These are phyloP conservation scores for Globomyces pollinis-pini DNA, from an alignment of 192 early-diverging fungal genomes.

Conservation along the genomic window DNA sequence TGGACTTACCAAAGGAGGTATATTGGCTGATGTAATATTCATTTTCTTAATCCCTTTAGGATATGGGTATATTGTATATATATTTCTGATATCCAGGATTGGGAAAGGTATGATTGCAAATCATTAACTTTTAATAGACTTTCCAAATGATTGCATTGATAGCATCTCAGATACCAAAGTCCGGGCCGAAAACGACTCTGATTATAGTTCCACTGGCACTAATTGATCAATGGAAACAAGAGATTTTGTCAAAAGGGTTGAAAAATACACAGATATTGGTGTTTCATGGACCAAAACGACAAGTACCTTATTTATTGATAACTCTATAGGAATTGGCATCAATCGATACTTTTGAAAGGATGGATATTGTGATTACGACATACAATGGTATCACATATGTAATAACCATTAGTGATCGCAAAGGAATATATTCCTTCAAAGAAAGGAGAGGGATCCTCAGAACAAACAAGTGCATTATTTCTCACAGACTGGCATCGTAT, in stretches of 20 bases:
- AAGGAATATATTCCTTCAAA: no score
- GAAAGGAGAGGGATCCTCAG: not conserved
- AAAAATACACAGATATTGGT: not conserved
- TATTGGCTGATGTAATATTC: conserved; percentile 6
- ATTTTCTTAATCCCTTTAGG: not conserved
- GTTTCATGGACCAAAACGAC: not conserved
- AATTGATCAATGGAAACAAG: conserved; percentile 8
- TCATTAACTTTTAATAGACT: not conserved
- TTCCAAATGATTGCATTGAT: conserved; percentile 8
- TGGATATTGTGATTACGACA: not conserved
- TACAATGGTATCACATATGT: not conserved
- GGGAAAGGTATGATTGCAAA: no score
- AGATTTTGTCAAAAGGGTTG: not conserved
- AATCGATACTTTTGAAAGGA: not conserved
- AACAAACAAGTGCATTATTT: not conserved
- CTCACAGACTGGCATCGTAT: not conserved
- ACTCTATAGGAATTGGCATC: no score
- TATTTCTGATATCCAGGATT: no score
- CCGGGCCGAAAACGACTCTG: not conserved
- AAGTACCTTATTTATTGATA: no score
- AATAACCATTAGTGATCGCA: no score
- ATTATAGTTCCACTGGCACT: conserved; percentile 3
- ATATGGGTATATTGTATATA: no score
- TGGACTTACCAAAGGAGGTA: not conserved
- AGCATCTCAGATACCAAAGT: not conserved